phyloP scores from a whole-genome alignment of 176 grass and related monocot genomes.

The Ananas comosus region DNA sequence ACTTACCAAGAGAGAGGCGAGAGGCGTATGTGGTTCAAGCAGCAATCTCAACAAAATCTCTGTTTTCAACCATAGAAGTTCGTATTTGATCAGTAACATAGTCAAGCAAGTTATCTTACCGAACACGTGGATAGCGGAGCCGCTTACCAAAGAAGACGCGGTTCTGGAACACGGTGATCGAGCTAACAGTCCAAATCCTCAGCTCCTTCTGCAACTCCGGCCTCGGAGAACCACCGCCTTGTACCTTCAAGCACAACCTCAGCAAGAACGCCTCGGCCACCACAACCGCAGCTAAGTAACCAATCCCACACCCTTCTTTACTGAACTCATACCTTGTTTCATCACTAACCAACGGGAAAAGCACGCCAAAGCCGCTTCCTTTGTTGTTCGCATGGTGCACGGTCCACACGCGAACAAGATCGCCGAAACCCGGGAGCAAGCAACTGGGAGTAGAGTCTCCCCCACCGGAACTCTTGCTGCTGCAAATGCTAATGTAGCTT shows the following conservation, averaged over 20 bases:
- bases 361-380: constrained; percentile 44
- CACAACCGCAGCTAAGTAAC: constrained; percentile 64
- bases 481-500: constrained; percentile 84
- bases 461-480: constrained; percentile 31
- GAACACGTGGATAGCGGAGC: not conserved
- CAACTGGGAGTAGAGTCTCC: constrained; percentile 6
- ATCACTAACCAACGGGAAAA: constrained; percentile 67
- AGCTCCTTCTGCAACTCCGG: constrained; percentile 71
- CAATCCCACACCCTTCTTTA: constrained; percentile 59
- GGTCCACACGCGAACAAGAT: constrained; percentile 86
- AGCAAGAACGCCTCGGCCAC: constrained; percentile 77
- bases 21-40: constrained; percentile 48
- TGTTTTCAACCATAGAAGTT: constrained; percentile 17
- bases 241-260: constrained; percentile 78
- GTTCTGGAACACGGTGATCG: constrained; percentile 73
- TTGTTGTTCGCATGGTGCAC: constrained; percentile 41
- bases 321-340: constrained; percentile 51
- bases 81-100: not conserved
- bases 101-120: not conserved
- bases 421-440: constrained; percentile 56
- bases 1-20: constrained; percentile 69
- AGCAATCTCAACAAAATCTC: constrained; percentile 71
- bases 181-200: constrained; percentile 80
- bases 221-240: constrained; percentile 29
- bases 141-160: constrained; percentile 66